Evolutionary conservation across 179 eudicot genomes (phyloP), one percentile per base, ranked within the genome.

Genomic region (Nepenthes alata): DNA sequence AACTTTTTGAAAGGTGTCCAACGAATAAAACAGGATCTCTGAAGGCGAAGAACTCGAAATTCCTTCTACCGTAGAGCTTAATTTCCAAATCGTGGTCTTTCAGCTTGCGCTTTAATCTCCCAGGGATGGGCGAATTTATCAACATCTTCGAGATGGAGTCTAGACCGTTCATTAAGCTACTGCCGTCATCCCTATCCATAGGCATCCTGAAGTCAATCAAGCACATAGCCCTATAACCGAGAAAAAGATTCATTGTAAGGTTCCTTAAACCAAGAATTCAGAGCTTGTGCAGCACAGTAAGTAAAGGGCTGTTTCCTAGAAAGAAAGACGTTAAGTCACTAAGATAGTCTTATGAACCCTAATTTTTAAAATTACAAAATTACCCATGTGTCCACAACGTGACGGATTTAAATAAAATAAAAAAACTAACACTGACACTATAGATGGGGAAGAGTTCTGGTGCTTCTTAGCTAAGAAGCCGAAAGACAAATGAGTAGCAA

Each of bases 11-110:
- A 65, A 87, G 73, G 58, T 87, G 94, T 34, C 95, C 91, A 47
- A 84, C 89, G 68, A 83, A 90, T 74, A 87, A 71, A 74, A 90
- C 97, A 53, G 97, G 99, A 54, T 94, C 87, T 37, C 75, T 70
- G 68, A 90, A 83, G 55, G 77, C 64, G 60, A 69, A 67, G 69
- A 90, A 74, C 56, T 85, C 85, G 48, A 90, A 87, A 72, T 90
- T 85, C 73, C 69, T 75, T 81, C 71, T 79, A 67, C 72, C 80
- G 13, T 36, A 63, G 34, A 55, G 75, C 63, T 62, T 44, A 15
- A 11, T 8, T 44, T 55, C 36, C n/a, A 16, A 37, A 37, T 72
- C 77, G 48, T 60, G 59, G 38, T 69, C 69, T 54, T 72, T 77
- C 56, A 74, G 61, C 72, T 84, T 88, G 35, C 87, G 93, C 72